Percentiles rank a stretch among this genome's conserved stretches.
Conservation (phyloP, 2,329 filamentous ascomycete species). For the Seiridium cupressi region DNA sequence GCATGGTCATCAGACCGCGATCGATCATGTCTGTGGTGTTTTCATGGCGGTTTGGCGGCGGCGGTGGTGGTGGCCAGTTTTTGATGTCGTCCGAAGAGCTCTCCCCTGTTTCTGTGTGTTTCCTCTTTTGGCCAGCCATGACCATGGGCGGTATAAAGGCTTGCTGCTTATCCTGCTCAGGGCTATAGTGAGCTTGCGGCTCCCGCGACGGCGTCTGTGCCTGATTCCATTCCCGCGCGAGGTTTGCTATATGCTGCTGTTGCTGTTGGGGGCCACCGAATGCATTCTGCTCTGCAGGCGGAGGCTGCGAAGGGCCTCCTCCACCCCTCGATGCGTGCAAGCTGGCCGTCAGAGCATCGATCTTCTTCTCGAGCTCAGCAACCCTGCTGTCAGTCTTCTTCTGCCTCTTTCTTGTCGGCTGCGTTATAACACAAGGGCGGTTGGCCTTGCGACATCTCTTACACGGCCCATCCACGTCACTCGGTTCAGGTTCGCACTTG, state of each 20-base stretch:
- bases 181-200: conserved; percentile 11
- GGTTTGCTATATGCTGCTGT: not conserved
- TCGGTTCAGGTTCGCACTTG: conserved; percentile 75
- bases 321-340: conserved; percentile 55
- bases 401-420: conserved; percentile 73
- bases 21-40: conserved; percentile 50
- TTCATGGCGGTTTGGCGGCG: not conserved
- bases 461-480: conserved; percentile 62
- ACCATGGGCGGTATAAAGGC: conserved; percentile 11
- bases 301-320: conserved; percentile 11
- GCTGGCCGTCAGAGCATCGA: conserved; percentile 81
- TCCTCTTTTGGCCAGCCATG: conserved; percentile 39
- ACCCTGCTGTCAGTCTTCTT: conserved; percentile 91
- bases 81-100: conserved; percentile 14
- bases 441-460: conserved; percentile 78
- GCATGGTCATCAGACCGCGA: conserved; percentile 55
- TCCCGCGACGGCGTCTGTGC: conserved; percentile 16
- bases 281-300: not conserved
- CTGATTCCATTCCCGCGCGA: conserved; percentile 20
- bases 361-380: conserved; percentile 88
- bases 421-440: conserved; percentile 74
- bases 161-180: conserved; percentile 14
- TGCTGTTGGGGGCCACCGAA: not conserved
- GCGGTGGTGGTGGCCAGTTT: not conserved
- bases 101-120: conserved; percentile 27